Evolutionary conservation across 106 monocot species (phyloP).

Genomic region (Iris macrosiphon): DNA sequence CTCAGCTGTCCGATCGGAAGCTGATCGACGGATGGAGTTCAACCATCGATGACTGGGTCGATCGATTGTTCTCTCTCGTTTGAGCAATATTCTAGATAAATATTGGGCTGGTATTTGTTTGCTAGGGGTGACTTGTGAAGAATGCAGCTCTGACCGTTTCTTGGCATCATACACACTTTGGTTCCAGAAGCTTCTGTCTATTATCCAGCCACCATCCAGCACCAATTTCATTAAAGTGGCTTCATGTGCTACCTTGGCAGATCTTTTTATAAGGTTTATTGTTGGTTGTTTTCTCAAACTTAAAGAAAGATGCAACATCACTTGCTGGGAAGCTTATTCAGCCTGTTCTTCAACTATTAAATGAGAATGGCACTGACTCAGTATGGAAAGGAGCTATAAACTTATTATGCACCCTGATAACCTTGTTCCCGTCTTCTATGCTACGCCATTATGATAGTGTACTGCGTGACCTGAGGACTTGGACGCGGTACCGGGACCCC

Average conservation of each 20-base stretch:
- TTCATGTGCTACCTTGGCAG: conserved; percentile 73
- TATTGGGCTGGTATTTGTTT: too few species aligned
- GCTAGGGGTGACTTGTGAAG: too few species aligned
- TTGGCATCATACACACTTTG: too few species aligned
- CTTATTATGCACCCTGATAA: conserved; percentile 48
- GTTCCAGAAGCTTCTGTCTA: too few species aligned
- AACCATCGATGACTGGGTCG: too few species aligned
- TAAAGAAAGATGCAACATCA: conserved; percentile 79
- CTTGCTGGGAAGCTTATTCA: conserved; percentile 55
- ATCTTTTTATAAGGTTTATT: conserved; percentile 78
- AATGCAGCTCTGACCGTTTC: too few species aligned
- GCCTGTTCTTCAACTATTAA: conserved; percentile 49
- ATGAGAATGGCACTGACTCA: conserved; percentile 33
- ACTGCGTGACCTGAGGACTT: too few species aligned
- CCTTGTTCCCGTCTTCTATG: conserved; percentile 57
- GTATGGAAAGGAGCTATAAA: conserved; percentile 45
- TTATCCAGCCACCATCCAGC: conserved; percentile 56
- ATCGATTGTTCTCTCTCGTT: too few species aligned
- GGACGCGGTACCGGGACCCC: too few species aligned
- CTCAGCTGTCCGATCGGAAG: too few species aligned
- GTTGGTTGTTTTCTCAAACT: conserved; percentile 43
- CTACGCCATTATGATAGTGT: conserved; percentile 71
- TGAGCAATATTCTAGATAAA: too few species aligned
- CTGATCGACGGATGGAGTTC: too few species aligned
- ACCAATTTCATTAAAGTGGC: conserved; percentile 49